Base-by-base conservation (phyloP, 768 basidiomycete species). In the Tremella fuciformis region DNA sequence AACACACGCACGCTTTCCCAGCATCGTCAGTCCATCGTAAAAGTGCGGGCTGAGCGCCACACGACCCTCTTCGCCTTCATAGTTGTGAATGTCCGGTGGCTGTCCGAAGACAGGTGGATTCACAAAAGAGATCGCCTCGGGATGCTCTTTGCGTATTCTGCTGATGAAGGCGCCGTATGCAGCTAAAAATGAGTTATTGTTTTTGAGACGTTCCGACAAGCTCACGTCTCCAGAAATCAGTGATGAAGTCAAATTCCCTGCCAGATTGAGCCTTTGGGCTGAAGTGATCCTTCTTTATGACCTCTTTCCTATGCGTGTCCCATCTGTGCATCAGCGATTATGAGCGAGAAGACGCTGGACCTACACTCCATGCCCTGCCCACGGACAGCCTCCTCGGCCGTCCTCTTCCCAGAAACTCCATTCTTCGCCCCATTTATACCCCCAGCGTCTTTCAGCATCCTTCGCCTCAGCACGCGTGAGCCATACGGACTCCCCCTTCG, bases 1-100 rank as follows among this genome's bases (percentile, higher is more conserved):
- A 13, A 25, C 1, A 3, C 16, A 63, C 70, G 90, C 89, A 68
- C 92, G 89, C 37, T 89, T 82, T 34, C 89, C 88, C n/a, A 98
- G 80, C 41, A 98, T 83, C 0, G 94, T 98, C 40, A 97, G 79
- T 0, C 93, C 93, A 66, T 98, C 93, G 70, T 97, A 98, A 75
- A 91, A 98, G 75, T 98, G 94, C 0, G 86, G 81, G 3, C 88
- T 86, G 64, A 89, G 87, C 29, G 82, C 85, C 1, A 87, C 84
- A 1, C 92, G 86, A 13, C 83, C 81, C 3, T 83, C 81, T 8
- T 82, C 81, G 6, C 22, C 42, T 15, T 46, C 42, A 18, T 22
- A n/a, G 8, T n/a, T 18, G 15, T 84, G 76, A 1, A 85, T 74
- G 21, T 76, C 66, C 0, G 92, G 91, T 0, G 93, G 94, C 1